Percentiles rank a stretch among this genome's conserved stretches.
Conservation (phyloP, 139 green algal species). For the Micractinium sp. region DNA sequence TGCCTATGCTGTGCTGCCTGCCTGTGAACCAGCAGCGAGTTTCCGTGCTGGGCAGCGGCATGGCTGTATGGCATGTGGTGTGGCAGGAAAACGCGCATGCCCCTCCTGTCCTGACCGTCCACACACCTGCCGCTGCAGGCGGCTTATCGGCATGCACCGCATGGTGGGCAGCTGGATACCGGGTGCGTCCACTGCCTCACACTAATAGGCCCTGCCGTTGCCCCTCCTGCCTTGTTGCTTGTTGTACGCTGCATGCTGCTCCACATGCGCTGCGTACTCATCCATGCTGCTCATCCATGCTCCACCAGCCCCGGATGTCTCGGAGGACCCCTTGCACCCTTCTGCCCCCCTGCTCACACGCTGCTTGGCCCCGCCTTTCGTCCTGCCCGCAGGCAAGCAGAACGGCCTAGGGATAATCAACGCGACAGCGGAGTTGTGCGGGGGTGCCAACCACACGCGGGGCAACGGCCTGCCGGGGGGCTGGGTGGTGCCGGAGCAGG, state of each 20-base stretch:
- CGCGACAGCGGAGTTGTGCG: background rate
- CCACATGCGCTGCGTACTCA: background rate
- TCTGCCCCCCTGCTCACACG: background rate
- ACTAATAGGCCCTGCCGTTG: no score
- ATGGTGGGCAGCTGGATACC: slow-evolving; percentile 11
- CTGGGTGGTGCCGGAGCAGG: slow-evolving; percentile 3
- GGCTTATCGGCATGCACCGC: background rate
- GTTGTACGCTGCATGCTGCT: background rate
- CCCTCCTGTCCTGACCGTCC: no score
- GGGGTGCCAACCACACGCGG: background rate
- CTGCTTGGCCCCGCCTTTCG: no score
- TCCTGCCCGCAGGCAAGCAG: background rate
- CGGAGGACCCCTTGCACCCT: background rate
- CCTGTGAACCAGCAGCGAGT: no score
- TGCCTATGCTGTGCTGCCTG: no score
- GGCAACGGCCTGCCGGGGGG: slow-evolving; percentile 2
- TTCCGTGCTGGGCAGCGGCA: no score
- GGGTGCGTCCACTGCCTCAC: background rate
- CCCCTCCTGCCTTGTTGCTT: no score
- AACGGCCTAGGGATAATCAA: slow-evolving; percentile 1
- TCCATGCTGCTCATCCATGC: background rate
- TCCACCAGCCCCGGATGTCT: background rate
- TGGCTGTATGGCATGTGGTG: no score
- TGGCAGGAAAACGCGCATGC: no score
- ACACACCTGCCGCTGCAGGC: background rate